These are phyloP conservation scores for Medicago arabica DNA, from an alignment of 306 rosid species.

Conservation along the genomic window DNA sequence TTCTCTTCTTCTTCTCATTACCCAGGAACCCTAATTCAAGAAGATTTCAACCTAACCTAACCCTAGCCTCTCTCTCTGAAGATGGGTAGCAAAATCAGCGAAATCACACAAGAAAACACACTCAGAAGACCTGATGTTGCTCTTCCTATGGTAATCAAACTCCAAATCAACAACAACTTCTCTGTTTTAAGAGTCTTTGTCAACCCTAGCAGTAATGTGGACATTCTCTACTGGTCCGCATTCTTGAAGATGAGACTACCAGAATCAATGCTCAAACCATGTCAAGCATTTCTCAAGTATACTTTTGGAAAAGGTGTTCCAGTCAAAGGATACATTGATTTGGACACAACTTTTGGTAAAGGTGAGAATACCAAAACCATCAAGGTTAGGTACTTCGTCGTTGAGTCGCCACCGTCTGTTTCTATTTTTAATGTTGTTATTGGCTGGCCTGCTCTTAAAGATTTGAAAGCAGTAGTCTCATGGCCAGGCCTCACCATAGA, in stretches of 20 bases:
- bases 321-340: constrained; percentile 4
- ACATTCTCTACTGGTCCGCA: constrained; percentile 4
- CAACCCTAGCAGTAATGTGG: neutral
- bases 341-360: neutral
- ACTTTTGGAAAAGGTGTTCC: neutral
- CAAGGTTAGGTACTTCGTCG: neutral
- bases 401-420: neutral
- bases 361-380: neutral
- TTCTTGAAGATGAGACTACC: neutral
- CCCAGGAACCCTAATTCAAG: too few species aligned
- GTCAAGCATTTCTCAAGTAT: neutral
- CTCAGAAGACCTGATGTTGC: too few species aligned
- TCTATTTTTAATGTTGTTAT: neutral
- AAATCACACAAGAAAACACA: neutral
- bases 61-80: neutral
- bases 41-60: neutral
- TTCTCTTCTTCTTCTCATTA: neutral
- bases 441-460: neutral
- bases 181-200: neutral
- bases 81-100: neutral
- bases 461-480: neutral
- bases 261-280: neutral
- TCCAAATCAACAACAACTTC: neutral
- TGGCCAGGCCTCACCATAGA: neutral
- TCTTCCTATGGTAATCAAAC: constrained; percentile 6